Percentiles rank a stretch among this genome's conserved stretches.
These are phyloP conservation scores for Hanseniaspora lachancei DNA, from an alignment of 805 yeast genomes.

Conservation along the genomic window DNA sequence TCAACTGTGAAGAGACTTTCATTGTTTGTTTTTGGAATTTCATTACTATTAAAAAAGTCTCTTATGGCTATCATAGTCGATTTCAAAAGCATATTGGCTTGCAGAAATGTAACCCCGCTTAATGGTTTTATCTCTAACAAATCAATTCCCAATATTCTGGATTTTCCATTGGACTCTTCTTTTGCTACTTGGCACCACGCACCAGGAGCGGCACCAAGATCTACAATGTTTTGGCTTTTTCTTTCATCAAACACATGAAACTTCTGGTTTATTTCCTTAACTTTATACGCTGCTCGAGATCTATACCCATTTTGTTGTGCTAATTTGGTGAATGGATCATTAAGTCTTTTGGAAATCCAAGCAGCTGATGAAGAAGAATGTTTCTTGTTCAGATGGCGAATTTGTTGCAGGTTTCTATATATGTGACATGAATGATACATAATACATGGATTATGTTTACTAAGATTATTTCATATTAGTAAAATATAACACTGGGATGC, in stretches of 20 bases:
- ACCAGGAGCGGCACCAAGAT: conserved; percentile 88
- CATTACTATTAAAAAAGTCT: conserved; percentile 33
- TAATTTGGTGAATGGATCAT: conserved; percentile 52
- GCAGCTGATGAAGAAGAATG: conserved; percentile 37
- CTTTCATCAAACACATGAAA: conserved; percentile 41
- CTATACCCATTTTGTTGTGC: conserved; percentile 51
- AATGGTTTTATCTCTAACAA: conserved; percentile 71
- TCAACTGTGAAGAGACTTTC: conserved; percentile 33
- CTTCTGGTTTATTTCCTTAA: conserved; percentile 58
- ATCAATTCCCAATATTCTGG: conserved; percentile 69
- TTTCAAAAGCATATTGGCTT: conserved; percentile 71
- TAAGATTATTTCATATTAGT: not conserved
- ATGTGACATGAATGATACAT: not conserved
- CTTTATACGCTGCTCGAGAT: conserved; percentile 86
- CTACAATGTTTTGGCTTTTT: conserved; percentile 49
- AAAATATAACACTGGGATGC: not conserved
- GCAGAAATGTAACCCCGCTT: conserved; percentile 61
- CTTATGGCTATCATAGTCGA: conserved; percentile 47
- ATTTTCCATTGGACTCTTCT: conserved; percentile 36
- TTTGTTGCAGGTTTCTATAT: not conserved
- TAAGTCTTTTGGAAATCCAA: conserved; percentile 63
- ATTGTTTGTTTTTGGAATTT: conserved; percentile 17
- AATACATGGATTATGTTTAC: not conserved
- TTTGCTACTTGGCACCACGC: conserved; percentile 85
- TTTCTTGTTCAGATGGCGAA: not conserved